These are phyloP conservation scores for Venturia pyrina DNA, from an alignment of 2,329 filamentous ascomycete genomes.

Conservation along the genomic window DNA sequence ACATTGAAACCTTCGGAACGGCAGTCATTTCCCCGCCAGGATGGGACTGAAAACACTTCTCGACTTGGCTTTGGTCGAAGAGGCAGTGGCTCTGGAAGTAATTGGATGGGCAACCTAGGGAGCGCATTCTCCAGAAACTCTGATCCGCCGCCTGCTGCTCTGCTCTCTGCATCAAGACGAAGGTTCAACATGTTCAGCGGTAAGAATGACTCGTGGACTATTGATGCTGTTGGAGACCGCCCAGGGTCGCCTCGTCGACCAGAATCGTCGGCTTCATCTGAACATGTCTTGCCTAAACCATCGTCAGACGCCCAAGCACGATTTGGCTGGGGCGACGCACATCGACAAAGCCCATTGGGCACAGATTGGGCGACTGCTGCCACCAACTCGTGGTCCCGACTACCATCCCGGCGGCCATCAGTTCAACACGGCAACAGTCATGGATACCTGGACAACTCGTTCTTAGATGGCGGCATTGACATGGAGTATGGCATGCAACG, in stretches of 20 bases:
- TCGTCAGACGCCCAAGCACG: constrained; percentile 1
- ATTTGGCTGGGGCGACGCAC: constrained; percentile 9
- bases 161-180: constrained; percentile 29
- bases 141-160: not conserved
- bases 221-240: constrained; percentile 26
- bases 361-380: constrained; percentile 47
- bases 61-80: constrained; percentile 32
- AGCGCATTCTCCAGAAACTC: constrained; percentile 21
- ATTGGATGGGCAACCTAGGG: constrained; percentile 43
- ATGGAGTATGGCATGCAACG: not conserved
- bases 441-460: not conserved
- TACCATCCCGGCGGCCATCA: constrained; percentile 26
- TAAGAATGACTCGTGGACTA: constrained; percentile 43
- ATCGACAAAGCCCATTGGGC: not conserved
- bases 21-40: constrained; percentile 62
- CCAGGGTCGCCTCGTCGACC: constrained; percentile 48
- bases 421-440: constrained; percentile 15
- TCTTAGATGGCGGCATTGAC: not conserved
- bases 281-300: constrained; percentile 5
- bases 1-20: constrained; percentile 62
- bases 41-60: constrained; percentile 31
- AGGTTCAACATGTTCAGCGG: constrained; percentile 41
- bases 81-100: constrained; percentile 43
- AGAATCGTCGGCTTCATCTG: constrained; percentile 15
- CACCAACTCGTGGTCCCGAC: constrained; percentile 45